Conservation (phyloP, 1,284 basidiomycete genomes). For the Sphaerobolus stellatus region DNA sequence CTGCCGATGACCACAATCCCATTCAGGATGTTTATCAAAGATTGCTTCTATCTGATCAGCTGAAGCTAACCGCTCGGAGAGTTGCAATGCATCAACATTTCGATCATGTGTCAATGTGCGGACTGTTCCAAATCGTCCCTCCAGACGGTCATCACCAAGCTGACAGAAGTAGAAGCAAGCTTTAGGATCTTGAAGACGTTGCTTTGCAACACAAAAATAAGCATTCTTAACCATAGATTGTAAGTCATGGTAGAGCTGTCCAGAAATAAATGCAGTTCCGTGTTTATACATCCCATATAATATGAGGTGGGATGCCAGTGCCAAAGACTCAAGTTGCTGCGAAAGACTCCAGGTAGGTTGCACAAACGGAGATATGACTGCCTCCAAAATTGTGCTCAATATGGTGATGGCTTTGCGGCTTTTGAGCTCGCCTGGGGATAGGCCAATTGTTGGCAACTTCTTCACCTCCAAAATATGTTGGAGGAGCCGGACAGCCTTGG, state of each 20-base stretch:
- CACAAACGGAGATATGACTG: too few relatives aligned
- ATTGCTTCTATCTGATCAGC: slow-evolving; percentile 34
- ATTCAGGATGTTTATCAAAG: slow-evolving; percentile 35
- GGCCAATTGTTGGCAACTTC: too few relatives aligned
- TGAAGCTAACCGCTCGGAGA: slow-evolving; percentile 25
- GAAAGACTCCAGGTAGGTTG: too few relatives aligned
- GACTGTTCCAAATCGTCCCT: slow-evolving; percentile 29
- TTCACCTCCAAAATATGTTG: too few relatives aligned
- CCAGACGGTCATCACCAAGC: slow-evolving; percentile 13
- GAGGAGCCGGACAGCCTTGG: too few relatives aligned
- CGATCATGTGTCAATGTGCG: slow-evolving; percentile 32
- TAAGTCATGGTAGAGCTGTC: slow-evolving; percentile 10
- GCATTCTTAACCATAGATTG: slow-evolving; percentile 12
- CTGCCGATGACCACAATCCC: slow-evolving; percentile 32
- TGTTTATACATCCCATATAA: too few relatives aligned
- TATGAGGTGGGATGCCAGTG: too few relatives aligned
- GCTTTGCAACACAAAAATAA: slow-evolving; percentile 13
- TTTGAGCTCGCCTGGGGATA: too few relatives aligned
- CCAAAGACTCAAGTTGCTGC: too few relatives aligned
- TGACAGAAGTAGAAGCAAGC: slow-evolving; percentile 5
- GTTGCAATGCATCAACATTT: slow-evolving; percentile 34
- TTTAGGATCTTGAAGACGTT: slow-evolving; percentile 3
- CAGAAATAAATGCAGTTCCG: slow-evolving; percentile 1
- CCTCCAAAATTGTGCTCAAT: too few relatives aligned
- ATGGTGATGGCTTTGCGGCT: too few relatives aligned